Conservation (phyloP, 306 rosid genomes). For the Cucurbita ficifolia region DNA sequence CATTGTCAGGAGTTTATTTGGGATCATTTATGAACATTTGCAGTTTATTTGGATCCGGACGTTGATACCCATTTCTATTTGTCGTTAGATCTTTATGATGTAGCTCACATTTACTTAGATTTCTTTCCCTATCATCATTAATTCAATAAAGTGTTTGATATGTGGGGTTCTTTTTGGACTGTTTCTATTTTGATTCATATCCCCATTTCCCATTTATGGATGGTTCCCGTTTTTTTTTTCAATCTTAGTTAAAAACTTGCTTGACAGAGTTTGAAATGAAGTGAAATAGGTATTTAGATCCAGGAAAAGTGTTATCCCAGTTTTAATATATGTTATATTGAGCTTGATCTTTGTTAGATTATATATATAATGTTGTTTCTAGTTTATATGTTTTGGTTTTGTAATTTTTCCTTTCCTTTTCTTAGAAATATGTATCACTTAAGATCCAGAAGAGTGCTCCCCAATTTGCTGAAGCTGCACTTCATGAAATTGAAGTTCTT, state of each 20-base stretch:
- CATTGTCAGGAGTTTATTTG: background rate
- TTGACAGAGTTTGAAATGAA: background rate
- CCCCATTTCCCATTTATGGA: slow-evolving; percentile 2
- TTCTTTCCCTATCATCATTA: background rate
- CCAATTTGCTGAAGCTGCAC: slow-evolving; percentile 83
- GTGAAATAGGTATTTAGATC: background rate
- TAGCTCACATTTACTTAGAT: background rate
- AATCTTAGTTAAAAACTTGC: background rate
- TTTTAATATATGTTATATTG: background rate
- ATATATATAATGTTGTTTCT: background rate
- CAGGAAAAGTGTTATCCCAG: background rate
- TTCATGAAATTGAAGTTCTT: slow-evolving; percentile 80
- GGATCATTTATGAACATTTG: background rate
- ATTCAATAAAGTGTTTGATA: background rate
- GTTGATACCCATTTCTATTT: background rate
- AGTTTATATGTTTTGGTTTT: background rate
- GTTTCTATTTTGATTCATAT: background rate
- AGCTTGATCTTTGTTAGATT: background rate
- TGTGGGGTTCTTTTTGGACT: slow-evolving; percentile 2
- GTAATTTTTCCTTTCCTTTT: slow-evolving; percentile 5
- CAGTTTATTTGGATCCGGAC: background rate
- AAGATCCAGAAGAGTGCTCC: slow-evolving; percentile 98
- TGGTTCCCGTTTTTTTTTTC: background rate
- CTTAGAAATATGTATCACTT: slow-evolving; percentile 77
- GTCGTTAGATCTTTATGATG: background rate